These are phyloP conservation scores for Phellinidium pouzarii DNA, from an alignment of 1,284 basidiomycete genomes.

Conservation along the genomic window DNA sequence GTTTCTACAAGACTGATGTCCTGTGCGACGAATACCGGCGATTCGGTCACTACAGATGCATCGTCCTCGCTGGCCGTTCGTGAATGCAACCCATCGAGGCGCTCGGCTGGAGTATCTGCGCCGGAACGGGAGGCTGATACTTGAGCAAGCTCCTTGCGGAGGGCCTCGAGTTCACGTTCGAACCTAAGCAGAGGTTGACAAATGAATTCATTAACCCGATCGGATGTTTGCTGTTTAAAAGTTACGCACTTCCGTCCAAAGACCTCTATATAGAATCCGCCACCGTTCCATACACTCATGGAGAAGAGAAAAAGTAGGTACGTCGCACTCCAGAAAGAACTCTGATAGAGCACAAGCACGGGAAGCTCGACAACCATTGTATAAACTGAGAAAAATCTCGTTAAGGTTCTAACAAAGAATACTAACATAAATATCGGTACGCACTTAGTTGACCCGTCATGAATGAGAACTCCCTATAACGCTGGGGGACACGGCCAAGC, in stretches of 20 bases:
- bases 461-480: constrained; percentile 68
- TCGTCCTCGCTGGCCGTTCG: constrained; percentile 27
- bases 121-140: constrained; percentile 39
- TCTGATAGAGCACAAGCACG: constrained; percentile 75
- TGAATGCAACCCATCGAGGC: constrained; percentile 27
- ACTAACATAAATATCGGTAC: constrained; percentile 29
- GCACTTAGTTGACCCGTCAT: constrained; percentile 80
- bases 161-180: constrained; percentile 80
- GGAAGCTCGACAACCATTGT: constrained; percentile 83
- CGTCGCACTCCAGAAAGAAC: constrained; percentile 61
- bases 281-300: constrained; percentile 83
- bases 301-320: constrained; percentile 77
- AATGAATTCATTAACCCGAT: neutral
- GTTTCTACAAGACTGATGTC: constrained; percentile 9
- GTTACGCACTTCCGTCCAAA: constrained; percentile 83
- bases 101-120: constrained; percentile 36
- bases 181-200: constrained; percentile 47
- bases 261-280: constrained; percentile 88
- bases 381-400: constrained; percentile 57
- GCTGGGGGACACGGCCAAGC: constrained; percentile 51
- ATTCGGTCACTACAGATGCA: constrained; percentile 14
- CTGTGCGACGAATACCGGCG: constrained; percentile 16
- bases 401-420: no score
- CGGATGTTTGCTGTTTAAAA: constrained; percentile 7
- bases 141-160: constrained; percentile 82